Evolutionary conservation across 1,284 basidiomycete genomes (phyloP).

Genomic region (Lentinula novae-zelandiae): DNA sequence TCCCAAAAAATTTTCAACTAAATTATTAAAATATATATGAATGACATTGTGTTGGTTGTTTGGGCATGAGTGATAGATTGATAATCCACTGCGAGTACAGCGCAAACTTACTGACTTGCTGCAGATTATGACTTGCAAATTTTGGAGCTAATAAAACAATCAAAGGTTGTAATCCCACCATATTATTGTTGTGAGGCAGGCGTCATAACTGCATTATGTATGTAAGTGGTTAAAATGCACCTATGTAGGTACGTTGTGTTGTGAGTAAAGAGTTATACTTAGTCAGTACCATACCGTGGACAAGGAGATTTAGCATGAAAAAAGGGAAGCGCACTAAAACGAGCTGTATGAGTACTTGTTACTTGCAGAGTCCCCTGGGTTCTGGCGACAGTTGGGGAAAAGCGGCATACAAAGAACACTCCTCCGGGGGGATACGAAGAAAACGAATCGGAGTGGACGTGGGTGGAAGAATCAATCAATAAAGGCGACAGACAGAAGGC

Average conservation of each 20-base stretch:
- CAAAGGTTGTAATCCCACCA: too few relatives aligned
- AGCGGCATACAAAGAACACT: background rate
- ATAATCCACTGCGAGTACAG: too few relatives aligned
- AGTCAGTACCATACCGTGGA: constrained; percentile 3
- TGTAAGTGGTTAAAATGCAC: background rate
- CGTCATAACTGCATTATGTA: background rate
- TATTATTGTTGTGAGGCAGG: too few relatives aligned
- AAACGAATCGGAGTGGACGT: background rate
- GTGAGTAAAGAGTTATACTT: constrained; percentile 3
- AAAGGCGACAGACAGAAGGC: background rate
- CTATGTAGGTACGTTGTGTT: background rate
- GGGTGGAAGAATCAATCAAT: background rate
- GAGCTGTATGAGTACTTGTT: background rate
- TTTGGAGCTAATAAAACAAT: too few relatives aligned
- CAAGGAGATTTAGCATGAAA: background rate
- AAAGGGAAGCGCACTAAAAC: background rate
- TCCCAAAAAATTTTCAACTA: too few relatives aligned
- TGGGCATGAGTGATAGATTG: too few relatives aligned
- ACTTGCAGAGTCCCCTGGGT: background rate
- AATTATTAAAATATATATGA: too few relatives aligned
- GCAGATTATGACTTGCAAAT: too few relatives aligned
- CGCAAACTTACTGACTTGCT: too few relatives aligned
- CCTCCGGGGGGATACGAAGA: background rate
- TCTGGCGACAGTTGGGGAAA: background rate
- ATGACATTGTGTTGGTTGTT: too few relatives aligned